Percentiles rank a stretch among this genome's conserved stretches.
Conservation (phyloP, 306 rosid genomes). For the Trifolium pratense region DNA sequence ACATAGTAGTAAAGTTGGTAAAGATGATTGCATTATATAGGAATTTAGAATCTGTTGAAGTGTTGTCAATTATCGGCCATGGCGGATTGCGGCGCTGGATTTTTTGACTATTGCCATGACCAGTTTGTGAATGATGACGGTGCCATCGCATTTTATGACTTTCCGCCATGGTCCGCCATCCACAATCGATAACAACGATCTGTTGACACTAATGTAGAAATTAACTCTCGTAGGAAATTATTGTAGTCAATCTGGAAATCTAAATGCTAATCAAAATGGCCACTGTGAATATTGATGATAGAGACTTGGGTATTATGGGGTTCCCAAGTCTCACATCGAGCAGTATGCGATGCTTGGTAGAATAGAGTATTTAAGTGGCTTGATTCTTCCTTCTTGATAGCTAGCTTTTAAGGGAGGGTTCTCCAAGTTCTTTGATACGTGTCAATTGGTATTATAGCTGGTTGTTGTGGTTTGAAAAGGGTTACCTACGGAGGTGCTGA, state of each 20-base stretch:
- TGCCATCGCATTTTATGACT: not conserved
- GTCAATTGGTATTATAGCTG: no score
- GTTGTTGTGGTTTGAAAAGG: no score
- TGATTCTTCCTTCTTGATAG: no score
- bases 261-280: no score
- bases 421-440: no score
- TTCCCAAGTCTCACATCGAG: no score
- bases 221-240: slow-evolving; percentile 6
- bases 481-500: no score
- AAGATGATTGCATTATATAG: not conserved
- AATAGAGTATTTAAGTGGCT: no score
- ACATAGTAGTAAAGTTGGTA: slow-evolving; percentile 5
- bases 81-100: not conserved
- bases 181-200: not conserved
- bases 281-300: no score
- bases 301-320: no score
- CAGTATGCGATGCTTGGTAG: no score
- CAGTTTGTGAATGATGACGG: not conserved
- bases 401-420: no score
- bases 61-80: not conserved
- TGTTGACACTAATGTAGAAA: slow-evolving; percentile 8
- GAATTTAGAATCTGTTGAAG: slow-evolving; percentile 7
- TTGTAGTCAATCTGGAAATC: slow-evolving; percentile 9
- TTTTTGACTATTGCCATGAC: not conserved
- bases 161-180: not conserved